Conservation (phyloP, 331 rosid species). For the Malus hybrid region DNA sequence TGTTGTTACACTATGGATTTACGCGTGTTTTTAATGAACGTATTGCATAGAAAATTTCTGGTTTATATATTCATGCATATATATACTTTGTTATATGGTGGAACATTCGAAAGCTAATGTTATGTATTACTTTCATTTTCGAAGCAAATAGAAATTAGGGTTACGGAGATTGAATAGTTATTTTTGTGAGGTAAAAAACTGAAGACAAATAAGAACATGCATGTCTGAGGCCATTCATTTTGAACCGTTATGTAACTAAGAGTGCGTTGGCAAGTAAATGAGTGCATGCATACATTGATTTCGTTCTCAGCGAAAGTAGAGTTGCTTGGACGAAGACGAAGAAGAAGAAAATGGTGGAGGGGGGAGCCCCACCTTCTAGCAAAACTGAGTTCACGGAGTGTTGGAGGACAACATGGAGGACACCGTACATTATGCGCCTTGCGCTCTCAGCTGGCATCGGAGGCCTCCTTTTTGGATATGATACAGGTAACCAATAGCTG, state of each 20-base stretch:
- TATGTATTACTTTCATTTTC: not conserved
- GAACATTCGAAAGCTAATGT: not conserved
- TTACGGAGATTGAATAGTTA: not conserved
- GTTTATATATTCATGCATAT: not conserved
- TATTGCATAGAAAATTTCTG: too few species aligned
- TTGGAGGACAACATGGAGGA: slow-evolving; percentile 43
- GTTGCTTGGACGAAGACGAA: not conserved
- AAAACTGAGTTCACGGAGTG: slow-evolving; percentile 51
- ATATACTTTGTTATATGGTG: not conserved
- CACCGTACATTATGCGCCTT: slow-evolving; percentile 74
- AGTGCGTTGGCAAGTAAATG: not conserved
- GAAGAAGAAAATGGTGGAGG: slow-evolving; percentile 42
- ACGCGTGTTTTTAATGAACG: too few species aligned
- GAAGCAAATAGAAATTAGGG: not conserved
- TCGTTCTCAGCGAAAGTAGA: not conserved
- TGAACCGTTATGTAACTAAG: not conserved
- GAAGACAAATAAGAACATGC: not conserved
- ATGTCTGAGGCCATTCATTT: not conserved
- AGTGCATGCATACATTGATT: not conserved
- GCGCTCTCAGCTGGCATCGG: slow-evolving; percentile 79
- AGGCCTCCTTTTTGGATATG: slow-evolving; percentile 82
- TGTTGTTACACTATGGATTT: too few species aligned
- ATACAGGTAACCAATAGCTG: slow-evolving; percentile 40
- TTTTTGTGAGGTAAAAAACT: not conserved
- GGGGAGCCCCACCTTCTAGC: slow-evolving; percentile 25